Base-by-base conservation (phyloP, 495 filamentous ascomycete genomes). In the Penicillium soppii region DNA sequence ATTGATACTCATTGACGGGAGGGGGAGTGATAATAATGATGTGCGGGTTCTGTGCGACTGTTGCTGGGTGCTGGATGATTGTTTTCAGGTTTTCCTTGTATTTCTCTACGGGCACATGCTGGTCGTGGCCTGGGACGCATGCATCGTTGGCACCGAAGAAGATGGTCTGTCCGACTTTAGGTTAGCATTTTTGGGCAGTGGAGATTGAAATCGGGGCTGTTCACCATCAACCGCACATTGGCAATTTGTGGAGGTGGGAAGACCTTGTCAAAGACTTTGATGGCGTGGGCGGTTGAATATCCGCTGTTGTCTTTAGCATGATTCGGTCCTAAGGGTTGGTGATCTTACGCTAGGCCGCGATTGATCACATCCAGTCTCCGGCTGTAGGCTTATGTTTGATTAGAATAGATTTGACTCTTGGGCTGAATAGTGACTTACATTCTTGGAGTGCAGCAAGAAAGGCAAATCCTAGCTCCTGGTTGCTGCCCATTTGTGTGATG, bases 111-210 rank as follows among this genome's bases (percentile, higher is more conserved):
- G 89, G 82, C n/a, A 96, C 79, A 60, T 89, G 80, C 63, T 95
- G 91, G 5, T 70, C 66, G 48, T 74, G 82, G 33, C 74, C 67
- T 16, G 75, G 73, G n/a, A 92, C 58, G 47, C 76, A 78, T 6
- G 91, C 85, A 65, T 96, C 91, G 62, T 96, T 96, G 59, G 91
- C 88, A 15, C 91, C 91, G 51, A 95, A 83, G 59, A 94, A 90
- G 54, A 96, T 72, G 19, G 85, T 76, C 88, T 92, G 45, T 21
- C 12, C 7, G 16, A 27, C 23, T 6, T 39, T 8, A 45, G 46
- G 25, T 21, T 22, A 45, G 45, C 46, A 6, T 12, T 49, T 50
- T 54, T 41, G 59, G 26, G 7, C 16, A 27, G 30, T 19, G 27
- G 22, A 35, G 5, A 10, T 41, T 47, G 21, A n/a, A 27, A 23